A percentile compares a stretch with the other conserved stretches of the same genome.
Conservation (phyloP, 768 basidiomycete species). For the Suillus weaverae region DNA sequence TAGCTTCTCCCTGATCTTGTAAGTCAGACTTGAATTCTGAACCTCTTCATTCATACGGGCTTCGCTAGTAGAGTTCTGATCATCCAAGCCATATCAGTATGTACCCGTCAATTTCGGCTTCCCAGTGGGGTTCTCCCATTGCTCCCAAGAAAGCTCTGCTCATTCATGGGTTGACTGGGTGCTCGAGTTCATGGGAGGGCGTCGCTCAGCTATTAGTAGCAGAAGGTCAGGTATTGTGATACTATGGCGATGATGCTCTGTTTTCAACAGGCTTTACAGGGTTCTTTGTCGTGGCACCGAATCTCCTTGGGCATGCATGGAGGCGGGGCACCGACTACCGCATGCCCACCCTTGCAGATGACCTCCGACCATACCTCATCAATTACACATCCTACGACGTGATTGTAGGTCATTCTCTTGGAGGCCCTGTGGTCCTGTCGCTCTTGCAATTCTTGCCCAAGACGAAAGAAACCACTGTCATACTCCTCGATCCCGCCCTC, state of each 20-base stretch:
- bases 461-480: constrained; percentile 4
- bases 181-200: constrained; percentile 21
- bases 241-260: not conserved
- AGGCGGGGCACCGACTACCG: constrained; percentile 12
- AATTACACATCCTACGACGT: constrained; percentile 15
- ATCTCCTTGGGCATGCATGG: constrained; percentile 18
- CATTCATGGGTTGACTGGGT: constrained; percentile 17
- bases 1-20: not conserved
- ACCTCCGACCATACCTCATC: constrained; percentile 15
- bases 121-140: constrained; percentile 17
- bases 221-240: constrained; percentile 14
- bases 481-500: constrained; percentile 18
- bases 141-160: constrained; percentile 17
- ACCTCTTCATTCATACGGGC: too few relatives aligned
- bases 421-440: constrained; percentile 14
- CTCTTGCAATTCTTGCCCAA: constrained; percentile 17
- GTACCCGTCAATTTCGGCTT: constrained; percentile 8
- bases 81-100: not conserved
- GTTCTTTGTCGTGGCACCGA: constrained; percentile 21
- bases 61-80: too few relatives aligned
- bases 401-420: constrained; percentile 22
- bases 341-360: constrained; percentile 12
- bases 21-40: not conserved
- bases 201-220: constrained; percentile 14
- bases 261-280: constrained; percentile 10